Evolutionary conservation across 2,329 filamentous ascomycete genomes (phyloP), one percentile per base, ranked within the genome.

Genomic region (Aspergillus glaucus): DNA sequence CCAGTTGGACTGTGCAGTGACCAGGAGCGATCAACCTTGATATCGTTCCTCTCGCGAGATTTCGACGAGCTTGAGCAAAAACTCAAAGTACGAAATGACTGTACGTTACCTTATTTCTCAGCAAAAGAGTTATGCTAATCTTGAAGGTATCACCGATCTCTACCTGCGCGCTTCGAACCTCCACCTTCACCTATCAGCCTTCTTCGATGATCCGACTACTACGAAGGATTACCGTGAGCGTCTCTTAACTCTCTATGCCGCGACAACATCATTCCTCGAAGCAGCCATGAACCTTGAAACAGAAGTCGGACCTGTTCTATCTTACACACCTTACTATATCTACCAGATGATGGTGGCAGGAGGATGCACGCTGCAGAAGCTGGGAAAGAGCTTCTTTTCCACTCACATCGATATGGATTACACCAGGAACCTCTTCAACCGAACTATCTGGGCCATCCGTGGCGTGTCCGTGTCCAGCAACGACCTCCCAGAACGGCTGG

Each of bases 271-370:
- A 4, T 76, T 75, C 55, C 67, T 77, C 17, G 74, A 76, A 54
- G 60, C 63, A n/a, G 70, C 72, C 14, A 64, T 76, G 54, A 71
- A 70, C 30, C 57, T 75, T 19, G 71, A 70, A 53, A 71, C 66
- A 8, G 66, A 67, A 17, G 64, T 72, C 17, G 72, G 76, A 1
- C 70, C 74, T 6, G 69, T 76, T 30, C 65, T 81, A 9, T 72
- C 73, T 50, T 77, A 82, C 50, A 77, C 77, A 15, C 76, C 72
- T 40, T 82, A 79, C 56, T 85, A 85, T 60, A 76, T 86, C 49
- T 80, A 84, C 61, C 82, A 85, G 62, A 84, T 85, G 75, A 78
- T 84, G 61, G 74, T 85, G 24, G 82, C 81, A 3, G 81, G 78
- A 14, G 81, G 79, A 2, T 84, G 84, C 55, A 80, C 80, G 1